A percentile compares a stretch with the other conserved stretches of the same genome.
phyloP scores from a whole-genome alignment of 257 asterid genomes.

The Solanum peruvianum region DNA sequence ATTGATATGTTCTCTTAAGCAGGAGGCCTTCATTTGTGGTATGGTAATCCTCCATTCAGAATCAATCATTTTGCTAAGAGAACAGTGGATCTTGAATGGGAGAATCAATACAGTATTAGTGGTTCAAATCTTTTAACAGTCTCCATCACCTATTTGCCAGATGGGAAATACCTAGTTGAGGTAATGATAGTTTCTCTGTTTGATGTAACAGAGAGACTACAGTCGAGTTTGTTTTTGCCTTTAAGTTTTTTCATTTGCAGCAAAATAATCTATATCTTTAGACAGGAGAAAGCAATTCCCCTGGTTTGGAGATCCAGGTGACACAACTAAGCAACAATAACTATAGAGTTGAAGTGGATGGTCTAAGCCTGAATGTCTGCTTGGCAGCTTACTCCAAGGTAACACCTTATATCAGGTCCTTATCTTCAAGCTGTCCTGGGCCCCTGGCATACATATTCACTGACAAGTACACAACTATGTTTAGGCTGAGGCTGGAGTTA shows the following conservation, averaged over 20 bases:
- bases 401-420: neutral
- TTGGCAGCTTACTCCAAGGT: conserved; percentile 78
- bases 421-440: neutral
- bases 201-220: neutral
- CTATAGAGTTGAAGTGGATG: conserved; percentile 72
- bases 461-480: neutral
- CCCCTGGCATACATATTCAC: neutral
- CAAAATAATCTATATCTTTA: conserved; percentile 15
- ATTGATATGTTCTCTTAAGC: conserved; percentile 12
- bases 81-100: conserved; percentile 70
- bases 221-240: neutral
- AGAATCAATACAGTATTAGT: conserved; percentile 39
- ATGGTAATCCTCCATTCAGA: conserved; percentile 75
- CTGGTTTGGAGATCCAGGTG: conserved; percentile 47
- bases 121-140: conserved; percentile 29
- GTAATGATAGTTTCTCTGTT: conserved; percentile 19
- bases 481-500: neutral
- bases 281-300: conserved; percentile 43
- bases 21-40: conserved; percentile 71
- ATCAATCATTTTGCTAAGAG: conserved; percentile 49
- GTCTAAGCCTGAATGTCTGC: conserved; percentile 57
- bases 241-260: conserved; percentile 2
- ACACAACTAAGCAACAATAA: conserved; percentile 39
- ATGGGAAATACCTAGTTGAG: conserved; percentile 72
- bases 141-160: conserved; percentile 33